phyloP scores from a whole-genome alignment of 441 rosid genomes.

The Cnidoscolus chayamansa region DNA sequence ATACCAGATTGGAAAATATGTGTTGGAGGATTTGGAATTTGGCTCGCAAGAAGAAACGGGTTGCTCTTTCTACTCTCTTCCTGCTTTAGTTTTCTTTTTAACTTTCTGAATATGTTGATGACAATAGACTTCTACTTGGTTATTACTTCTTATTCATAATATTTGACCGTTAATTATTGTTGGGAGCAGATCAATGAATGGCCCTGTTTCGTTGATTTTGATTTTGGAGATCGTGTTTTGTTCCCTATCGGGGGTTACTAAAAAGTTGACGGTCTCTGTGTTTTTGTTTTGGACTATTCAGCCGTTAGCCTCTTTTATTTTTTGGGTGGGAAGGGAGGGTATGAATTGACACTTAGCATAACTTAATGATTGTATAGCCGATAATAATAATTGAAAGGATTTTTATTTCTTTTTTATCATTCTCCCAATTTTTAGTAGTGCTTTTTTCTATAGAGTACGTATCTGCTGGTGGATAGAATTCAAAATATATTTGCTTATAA shows the following conservation, averaged over 20 bases:
- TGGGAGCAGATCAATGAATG: too few species aligned
- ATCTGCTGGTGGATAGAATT: background rate
- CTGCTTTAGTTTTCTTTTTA: background rate
- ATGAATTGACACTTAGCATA: background rate
- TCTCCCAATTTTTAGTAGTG: background rate
- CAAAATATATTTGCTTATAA: background rate
- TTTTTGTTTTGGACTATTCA: background rate
- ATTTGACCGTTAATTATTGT: too few species aligned
- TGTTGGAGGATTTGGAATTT: conserved; percentile 98
- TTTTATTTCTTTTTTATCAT: background rate
- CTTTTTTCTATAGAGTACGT: background rate
- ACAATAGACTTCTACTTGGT: too few species aligned
- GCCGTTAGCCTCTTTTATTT: background rate
- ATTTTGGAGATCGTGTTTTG: background rate
- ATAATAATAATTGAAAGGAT: background rate
- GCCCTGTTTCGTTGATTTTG: background rate
- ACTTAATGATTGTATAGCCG: background rate
- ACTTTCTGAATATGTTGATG: background rate
- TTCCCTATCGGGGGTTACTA: background rate
- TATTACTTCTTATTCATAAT: too few species aligned
- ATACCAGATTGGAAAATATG: conserved; percentile 92
- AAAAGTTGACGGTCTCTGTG: background rate
- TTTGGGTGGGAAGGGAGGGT: background rate
- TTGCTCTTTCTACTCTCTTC: conserved; percentile 10
- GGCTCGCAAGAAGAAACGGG: conserved; percentile 96